Evolutionary conservation across 108 stramenopile genomes (phyloP).

Genomic region (Schizochytrium sp.): DNA sequence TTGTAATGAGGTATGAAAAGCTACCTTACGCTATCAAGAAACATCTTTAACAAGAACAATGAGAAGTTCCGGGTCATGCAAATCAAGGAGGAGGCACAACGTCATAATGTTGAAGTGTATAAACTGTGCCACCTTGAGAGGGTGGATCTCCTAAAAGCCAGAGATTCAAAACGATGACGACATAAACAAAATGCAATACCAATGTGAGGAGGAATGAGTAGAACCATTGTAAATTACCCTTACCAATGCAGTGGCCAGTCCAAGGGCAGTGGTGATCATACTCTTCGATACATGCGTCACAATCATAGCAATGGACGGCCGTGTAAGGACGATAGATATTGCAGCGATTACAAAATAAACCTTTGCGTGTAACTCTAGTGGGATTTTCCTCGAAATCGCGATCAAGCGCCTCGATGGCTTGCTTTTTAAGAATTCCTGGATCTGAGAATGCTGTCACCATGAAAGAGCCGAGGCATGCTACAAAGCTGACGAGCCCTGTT

Average conservation of each 20-base stretch:
- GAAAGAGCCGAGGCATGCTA: background rate
- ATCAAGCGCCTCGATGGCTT: background rate
- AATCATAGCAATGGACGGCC: slow-evolving; percentile 20
- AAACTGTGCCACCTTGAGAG: too few relatives aligned
- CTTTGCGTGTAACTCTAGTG: background rate
- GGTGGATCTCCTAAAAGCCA: background rate
- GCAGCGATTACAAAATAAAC: slow-evolving; percentile 31
- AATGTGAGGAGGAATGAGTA: background rate
- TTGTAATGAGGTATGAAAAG: too few relatives aligned
- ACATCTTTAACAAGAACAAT: too few relatives aligned
- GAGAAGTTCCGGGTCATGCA: too few relatives aligned
- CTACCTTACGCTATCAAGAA: too few relatives aligned
- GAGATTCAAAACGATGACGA: slow-evolving; percentile 34
- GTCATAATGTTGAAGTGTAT: too few relatives aligned
- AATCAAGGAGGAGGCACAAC: too few relatives aligned
- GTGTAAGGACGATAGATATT: slow-evolving; percentile 35
- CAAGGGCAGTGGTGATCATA: slow-evolving; percentile 56
- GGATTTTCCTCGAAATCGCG: background rate
- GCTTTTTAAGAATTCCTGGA: slow-evolving; percentile 15
- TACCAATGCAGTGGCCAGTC: slow-evolving; percentile 41
- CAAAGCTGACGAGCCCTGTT: background rate
- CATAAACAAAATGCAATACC: slow-evolving; percentile 16
- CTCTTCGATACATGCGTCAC: slow-evolving; percentile 42
- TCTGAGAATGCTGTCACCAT: slow-evolving; percentile 40
- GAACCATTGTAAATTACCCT: background rate